Evolutionary conservation across 106 monocot species (phyloP).

Genomic region (Triglochin maritima): DNA sequence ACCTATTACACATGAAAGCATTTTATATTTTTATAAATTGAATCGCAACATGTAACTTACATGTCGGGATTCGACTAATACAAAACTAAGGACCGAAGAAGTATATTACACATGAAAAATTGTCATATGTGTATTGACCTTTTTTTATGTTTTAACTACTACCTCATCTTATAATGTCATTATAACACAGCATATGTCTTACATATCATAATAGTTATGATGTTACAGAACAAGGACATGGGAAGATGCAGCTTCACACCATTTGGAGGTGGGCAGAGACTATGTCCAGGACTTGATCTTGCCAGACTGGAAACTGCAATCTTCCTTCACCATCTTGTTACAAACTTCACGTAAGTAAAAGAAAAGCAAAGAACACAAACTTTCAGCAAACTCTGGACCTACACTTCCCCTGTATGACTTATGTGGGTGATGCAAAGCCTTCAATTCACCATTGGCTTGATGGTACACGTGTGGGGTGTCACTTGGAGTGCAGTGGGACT

Average conservation of each 20-base stretch:
- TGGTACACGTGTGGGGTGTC: not conserved
- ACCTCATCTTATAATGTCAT: too few species aligned
- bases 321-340: slow-evolving; percentile 19
- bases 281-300: slow-evolving; percentile 19
- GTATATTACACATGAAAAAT: too few species aligned
- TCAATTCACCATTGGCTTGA: not conserved
- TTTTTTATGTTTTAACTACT: too few species aligned
- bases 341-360: slow-evolving; percentile 9
- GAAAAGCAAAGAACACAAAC: too few species aligned
- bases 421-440: not conserved
- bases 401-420: not conserved
- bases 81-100: too few species aligned
- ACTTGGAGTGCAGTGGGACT: not conserved
- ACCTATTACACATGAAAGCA: too few species aligned
- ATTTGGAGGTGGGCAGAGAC: slow-evolving; percentile 22
- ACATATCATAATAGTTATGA: not conserved
- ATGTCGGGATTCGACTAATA: too few species aligned
- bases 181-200: too few species aligned
- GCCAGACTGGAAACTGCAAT: slow-evolving; percentile 21
- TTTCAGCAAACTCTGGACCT: not conserved
- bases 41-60: too few species aligned
- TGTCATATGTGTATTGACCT: too few species aligned
- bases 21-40: too few species aligned
- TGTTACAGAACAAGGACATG: slow-evolving; percentile 3
- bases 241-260: slow-evolving; percentile 10